Conservation (phyloP, 2,329 filamentous ascomycete genomes). For the Chaetomium sp. region DNA sequence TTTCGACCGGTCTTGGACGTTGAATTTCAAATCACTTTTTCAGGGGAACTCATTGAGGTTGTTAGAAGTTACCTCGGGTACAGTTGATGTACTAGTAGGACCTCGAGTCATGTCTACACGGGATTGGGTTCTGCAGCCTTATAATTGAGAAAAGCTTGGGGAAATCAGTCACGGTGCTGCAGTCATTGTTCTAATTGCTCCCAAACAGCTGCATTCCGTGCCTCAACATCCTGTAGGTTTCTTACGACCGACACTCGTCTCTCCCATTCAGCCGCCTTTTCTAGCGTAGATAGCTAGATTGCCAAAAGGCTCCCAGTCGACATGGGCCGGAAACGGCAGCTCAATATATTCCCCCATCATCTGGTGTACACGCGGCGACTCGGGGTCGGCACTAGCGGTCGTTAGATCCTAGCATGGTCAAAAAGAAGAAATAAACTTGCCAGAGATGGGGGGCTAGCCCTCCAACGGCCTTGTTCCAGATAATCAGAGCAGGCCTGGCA, state of each 20-base stretch:
- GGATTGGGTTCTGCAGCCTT: no score
- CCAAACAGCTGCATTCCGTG: no score
- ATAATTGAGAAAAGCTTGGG: neutral
- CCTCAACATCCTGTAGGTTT: no score
- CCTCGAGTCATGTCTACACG: neutral
- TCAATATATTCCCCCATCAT: conserved; percentile 15
- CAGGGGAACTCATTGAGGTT: no score
- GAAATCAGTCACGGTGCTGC: neutral
- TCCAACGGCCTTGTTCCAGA: conserved; percentile 5
- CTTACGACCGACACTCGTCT: neutral
- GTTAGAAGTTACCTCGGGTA: no score
- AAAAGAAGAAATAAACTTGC: neutral
- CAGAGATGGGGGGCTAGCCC: no score
- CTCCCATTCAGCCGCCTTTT: neutral
- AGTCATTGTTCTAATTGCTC: no score
- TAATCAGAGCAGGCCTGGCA: conserved; percentile 10
- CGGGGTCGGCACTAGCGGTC: neutral
- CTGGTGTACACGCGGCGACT: conserved; percentile 1
- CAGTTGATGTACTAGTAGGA: no score
- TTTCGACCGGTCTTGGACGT: neutral
- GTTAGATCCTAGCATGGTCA: neutral
- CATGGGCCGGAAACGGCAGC: conserved; percentile 8
- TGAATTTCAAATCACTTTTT: no score
- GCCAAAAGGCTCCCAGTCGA: neutral
- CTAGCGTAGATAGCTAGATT: conserved; percentile 9